Conservation (phyloP, 306 rosid species). For the Malus sieversii region DNA sequence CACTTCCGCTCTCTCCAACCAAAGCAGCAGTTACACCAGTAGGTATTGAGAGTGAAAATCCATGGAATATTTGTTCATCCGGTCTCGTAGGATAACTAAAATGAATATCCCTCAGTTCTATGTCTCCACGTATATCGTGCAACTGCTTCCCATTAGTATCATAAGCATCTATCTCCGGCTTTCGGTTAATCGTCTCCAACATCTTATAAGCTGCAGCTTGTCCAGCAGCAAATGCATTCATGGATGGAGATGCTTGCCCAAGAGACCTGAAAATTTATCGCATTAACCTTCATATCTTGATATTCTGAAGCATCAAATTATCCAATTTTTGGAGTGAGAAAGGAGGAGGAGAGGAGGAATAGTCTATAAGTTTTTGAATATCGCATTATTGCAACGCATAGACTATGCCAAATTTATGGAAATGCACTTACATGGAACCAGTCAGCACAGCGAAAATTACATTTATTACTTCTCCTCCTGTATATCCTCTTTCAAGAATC, state of each 20-base stretch:
- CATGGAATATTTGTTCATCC: conserved; percentile 42
- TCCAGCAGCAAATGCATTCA: conserved; percentile 77
- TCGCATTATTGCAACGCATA: background rate
- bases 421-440: conserved; percentile 57
- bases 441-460: conserved; percentile 50
- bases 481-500: conserved; percentile 67
- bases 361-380: background rate
- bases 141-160: conserved; percentile 39
- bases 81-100: conserved; percentile 78
- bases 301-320: background rate
- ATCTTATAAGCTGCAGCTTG: conserved; percentile 85
- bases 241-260: conserved; percentile 78
- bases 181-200: conserved; percentile 68
- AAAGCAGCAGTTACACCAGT: conserved; percentile 64
- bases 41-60: conserved; percentile 54
- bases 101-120: conserved; percentile 52
- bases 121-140: conserved; percentile 54
- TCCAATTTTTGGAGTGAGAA: background rate
- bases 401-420: too few species aligned
- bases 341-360: background rate
- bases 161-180: conserved; percentile 59
- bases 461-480: conserved; percentile 61
- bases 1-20: conserved; percentile 91
- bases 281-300: background rate
- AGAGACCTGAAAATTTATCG: conserved; percentile 37